A percentile compares a stretch with the other conserved stretches of the same genome.
These are phyloP conservation scores for Ophiosphaerella narmari DNA, from an alignment of 2,329 filamentous ascomycete species.

Conservation along the genomic window DNA sequence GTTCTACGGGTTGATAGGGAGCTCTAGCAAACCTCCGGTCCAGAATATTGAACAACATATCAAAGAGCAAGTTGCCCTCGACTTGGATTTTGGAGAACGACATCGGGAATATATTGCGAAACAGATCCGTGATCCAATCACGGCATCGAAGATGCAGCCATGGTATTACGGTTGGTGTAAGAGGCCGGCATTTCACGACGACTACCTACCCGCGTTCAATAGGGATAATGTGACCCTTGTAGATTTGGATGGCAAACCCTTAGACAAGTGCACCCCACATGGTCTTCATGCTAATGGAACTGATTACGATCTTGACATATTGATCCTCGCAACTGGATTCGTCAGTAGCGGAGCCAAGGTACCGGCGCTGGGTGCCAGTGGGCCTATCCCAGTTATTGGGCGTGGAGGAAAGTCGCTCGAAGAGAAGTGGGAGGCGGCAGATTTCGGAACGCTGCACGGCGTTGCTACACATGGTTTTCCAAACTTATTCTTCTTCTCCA, in stretches of 20 bases:
- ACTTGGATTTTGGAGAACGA: not conserved
- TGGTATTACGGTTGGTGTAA: slow-evolving; percentile 69
- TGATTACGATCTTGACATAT: not conserved
- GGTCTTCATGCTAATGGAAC: not conserved
- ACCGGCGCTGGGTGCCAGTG: not conserved
- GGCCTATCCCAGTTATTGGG: not conserved
- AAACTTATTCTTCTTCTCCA: not conserved
- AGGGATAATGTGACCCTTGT: slow-evolving; percentile 61
- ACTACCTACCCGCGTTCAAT: slow-evolving; percentile 65
- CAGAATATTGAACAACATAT: slow-evolving; percentile 56
- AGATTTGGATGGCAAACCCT: slow-evolving; percentile 56
- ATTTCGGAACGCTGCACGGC: not conserved
- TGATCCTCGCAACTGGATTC: not conserved
- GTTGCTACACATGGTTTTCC: not conserved
- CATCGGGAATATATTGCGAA: slow-evolving; percentile 55
- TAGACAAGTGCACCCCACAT: not conserved
- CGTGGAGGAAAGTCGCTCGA: not conserved
- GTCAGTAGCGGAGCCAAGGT: accelerated
- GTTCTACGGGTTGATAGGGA: not conserved
- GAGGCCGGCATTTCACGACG: slow-evolving; percentile 65
- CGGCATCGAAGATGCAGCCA: slow-evolving; percentile 59
- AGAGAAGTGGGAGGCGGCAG: not conserved
- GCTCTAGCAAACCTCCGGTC: slow-evolving; percentile 20
- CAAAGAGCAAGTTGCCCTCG: slow-evolving; percentile 46
- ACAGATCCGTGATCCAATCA: slow-evolving; percentile 58